Evolutionary conservation across 768 basidiomycete genomes (phyloP).

Genomic region (Suillus plorans): DNA sequence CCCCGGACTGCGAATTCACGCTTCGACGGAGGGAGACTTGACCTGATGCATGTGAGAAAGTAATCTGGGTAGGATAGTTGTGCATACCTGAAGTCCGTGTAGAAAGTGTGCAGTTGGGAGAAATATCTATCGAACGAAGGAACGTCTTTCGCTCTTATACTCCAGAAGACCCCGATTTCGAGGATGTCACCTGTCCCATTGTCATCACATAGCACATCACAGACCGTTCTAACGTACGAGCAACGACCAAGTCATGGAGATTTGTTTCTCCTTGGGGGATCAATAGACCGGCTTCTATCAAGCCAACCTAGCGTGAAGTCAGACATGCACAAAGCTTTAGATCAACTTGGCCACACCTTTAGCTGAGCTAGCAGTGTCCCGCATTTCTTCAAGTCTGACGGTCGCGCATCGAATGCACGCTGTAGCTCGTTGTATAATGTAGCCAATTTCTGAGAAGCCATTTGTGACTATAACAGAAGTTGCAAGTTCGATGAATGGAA

Average conservation of each 20-base stretch:
- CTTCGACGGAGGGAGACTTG: slow-evolving; percentile 76
- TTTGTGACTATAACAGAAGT: slow-evolving; percentile 20
- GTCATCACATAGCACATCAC: slow-evolving; percentile 3
- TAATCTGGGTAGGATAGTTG: slow-evolving; percentile 12
- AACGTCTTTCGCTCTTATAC: slow-evolving; percentile 83
- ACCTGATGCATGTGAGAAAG: slow-evolving; percentile 37
- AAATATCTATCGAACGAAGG: slow-evolving; percentile 96
- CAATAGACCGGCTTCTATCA: slow-evolving; percentile 76
- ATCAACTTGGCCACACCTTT: slow-evolving; percentile 50
- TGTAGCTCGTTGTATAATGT: slow-evolving; percentile 65
- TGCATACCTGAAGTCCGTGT: slow-evolving; percentile 77
- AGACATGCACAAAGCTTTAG: slow-evolving; percentile 1
- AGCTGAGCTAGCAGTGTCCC: slow-evolving; percentile 65
- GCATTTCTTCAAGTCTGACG: slow-evolving; percentile 68
- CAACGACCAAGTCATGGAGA: slow-evolving; percentile 65
- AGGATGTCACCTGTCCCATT: slow-evolving; percentile 77
- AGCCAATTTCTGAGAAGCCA: slow-evolving; percentile 56
- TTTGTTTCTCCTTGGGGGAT: slow-evolving; percentile 68
- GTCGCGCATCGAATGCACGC: slow-evolving; percentile 61
- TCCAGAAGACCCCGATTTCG: slow-evolving; percentile 94
- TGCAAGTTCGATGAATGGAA: background rate
- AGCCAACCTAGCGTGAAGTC: slow-evolving; percentile 52
- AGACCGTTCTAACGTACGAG: slow-evolving; percentile 53
- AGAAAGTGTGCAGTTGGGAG: slow-evolving; percentile 87
- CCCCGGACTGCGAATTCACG: slow-evolving; percentile 89